Evolutionary conservation across 192 early-diverging fungal species (phyloP).

Genomic region (Linnemannia exigua): DNA sequence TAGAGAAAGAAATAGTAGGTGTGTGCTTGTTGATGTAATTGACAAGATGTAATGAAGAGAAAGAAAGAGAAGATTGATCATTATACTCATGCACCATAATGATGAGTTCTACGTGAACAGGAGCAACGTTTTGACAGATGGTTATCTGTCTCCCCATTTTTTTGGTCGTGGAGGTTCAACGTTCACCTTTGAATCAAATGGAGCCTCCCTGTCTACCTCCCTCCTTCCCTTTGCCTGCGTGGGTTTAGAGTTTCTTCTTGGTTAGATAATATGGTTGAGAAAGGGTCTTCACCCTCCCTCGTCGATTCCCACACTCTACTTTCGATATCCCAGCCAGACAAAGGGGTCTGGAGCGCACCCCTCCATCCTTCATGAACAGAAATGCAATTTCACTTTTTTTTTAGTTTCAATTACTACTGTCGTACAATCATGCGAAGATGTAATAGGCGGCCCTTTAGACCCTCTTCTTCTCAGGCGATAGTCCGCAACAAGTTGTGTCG

Average conservation of each 20-base stretch:
- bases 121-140: background rate
- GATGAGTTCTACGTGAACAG: background rate
- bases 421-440: background rate
- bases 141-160: background rate
- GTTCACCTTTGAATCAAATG: too few species aligned
- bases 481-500: background rate
- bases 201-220: background rate
- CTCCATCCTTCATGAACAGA: background rate
- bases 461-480: background rate
- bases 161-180: too few species aligned
- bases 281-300: background rate
- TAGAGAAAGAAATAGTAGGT: background rate
- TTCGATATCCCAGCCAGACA: background rate
- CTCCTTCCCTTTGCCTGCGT: background rate
- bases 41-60: background rate
- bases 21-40: background rate
- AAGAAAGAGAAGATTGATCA: background rate
- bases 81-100: background rate
- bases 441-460: background rate
- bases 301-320: background rate
- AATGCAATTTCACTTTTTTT: background rate
- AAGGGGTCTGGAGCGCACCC: background rate
- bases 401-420: conserved; percentile 1
- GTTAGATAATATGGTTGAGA: background rate
- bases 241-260: background rate